These are phyloP conservation scores for Dictyostelium intermedium DNA, from an alignment of 78 protist genomes.

Conservation along the genomic window DNA sequence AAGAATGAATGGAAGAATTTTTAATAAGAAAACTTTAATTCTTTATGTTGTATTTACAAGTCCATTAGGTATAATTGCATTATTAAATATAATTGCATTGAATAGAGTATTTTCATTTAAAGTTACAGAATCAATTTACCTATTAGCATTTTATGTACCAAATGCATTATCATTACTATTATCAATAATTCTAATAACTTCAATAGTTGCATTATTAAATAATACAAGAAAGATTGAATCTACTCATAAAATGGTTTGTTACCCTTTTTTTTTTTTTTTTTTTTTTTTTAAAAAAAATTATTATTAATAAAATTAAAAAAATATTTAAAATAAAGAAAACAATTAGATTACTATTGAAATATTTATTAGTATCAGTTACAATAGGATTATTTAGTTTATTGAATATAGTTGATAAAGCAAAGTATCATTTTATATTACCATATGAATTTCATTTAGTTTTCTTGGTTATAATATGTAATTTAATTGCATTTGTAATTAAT, in stretches of 20 bases:
- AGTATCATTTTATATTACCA: constrained; percentile 6
- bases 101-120: neutral
- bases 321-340: neutral
- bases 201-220: neutral
- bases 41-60: neutral
- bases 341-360: neutral
- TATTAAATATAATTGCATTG: constrained; percentile 6
- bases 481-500: constrained; percentile 15
- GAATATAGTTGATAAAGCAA: neutral
- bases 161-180: neutral
- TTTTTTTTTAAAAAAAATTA: neutral
- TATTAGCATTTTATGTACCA: constrained; percentile 5
- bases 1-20: constrained; percentile 7
- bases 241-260: neutral
- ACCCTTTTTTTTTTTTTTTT: too few relatives aligned
- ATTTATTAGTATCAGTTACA: neutral
- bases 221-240: constrained; percentile 4
- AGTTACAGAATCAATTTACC: constrained; percentile 2
- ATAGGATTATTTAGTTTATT: constrained; percentile 6
- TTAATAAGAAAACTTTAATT: neutral
- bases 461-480: neutral
- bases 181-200: neutral
- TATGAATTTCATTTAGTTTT: constrained; percentile 16
- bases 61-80: constrained; percentile 4
- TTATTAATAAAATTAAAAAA: neutral